Evolutionary conservation across 139 green algal species (phyloP).

Genomic region (Microglena sp.): DNA sequence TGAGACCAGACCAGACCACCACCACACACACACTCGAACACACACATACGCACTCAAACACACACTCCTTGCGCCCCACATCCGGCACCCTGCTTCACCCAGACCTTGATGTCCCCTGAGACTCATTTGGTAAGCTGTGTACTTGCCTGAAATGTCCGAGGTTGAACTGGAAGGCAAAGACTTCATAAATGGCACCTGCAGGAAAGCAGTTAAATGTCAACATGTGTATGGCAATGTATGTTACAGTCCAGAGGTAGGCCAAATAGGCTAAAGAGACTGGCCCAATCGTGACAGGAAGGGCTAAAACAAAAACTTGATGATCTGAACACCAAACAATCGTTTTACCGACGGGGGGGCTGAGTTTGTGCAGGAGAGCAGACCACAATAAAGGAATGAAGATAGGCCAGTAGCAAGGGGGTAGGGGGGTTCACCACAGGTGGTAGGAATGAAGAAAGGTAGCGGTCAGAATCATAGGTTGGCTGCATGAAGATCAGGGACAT

Average conservation of each 20-base stretch:
- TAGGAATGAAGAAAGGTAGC: not conserved
- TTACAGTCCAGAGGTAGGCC: no score
- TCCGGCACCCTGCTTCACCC: not conserved
- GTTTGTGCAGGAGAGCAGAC: no score
- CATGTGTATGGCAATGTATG: not conserved
- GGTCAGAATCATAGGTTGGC: no score
- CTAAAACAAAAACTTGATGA: not conserved
- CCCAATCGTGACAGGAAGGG: no score
- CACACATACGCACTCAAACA: not conserved
- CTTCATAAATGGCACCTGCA: constrained; percentile 17
- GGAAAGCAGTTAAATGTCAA: not conserved
- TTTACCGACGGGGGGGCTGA: no score
- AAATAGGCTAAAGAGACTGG: no score
- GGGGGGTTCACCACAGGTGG: not conserved
- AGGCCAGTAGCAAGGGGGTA: no score
- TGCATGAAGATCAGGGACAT: no score
- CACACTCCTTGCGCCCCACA: not conserved
- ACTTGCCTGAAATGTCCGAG: constrained; percentile 18
- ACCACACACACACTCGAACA: not conserved
- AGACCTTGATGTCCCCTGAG: no score
- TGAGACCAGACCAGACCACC: no score
- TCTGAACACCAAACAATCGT: not conserved
- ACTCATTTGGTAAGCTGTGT: no score
- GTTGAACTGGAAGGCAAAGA: constrained; percentile 18
- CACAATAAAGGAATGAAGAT: no score